phyloP scores from a whole-genome alignment of 2,329 filamentous ascomycete species.

The Colletotrichum higginsianum region DNA sequence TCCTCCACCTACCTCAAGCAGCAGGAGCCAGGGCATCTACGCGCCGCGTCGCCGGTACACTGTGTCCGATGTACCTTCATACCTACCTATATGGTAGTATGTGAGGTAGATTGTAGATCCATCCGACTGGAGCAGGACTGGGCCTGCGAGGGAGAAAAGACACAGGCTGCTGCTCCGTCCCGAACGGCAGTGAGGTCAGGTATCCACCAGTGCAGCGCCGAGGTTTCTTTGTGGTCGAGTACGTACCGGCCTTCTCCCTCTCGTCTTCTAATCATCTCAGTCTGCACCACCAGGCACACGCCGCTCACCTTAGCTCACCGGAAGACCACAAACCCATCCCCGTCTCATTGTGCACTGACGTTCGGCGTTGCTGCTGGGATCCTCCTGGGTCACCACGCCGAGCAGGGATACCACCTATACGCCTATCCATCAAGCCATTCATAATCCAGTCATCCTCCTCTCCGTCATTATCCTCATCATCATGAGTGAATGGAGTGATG shows the following conservation, averaged over 20 bases:
- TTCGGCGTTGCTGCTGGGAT: slow-evolving; percentile 24
- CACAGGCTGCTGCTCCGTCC: background rate
- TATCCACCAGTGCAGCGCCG: slow-evolving; percentile 7
- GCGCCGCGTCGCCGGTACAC: slow-evolving; percentile 37
- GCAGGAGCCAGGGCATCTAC: slow-evolving; percentile 22
- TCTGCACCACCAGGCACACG: background rate
- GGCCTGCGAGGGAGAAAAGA: slow-evolving; percentile 7
- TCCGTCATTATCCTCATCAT: background rate
- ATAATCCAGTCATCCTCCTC: background rate
- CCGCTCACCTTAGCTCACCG: slow-evolving; percentile 39
- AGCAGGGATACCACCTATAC: slow-evolving; percentile 18
- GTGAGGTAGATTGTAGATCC: background rate
- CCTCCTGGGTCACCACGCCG: slow-evolving; percentile 29
- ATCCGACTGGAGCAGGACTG: slow-evolving; percentile 10
- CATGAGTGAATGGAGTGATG: slow-evolving; percentile 1
- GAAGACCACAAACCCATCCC: slow-evolving; percentile 31
- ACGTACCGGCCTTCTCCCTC: slow-evolving; percentile 17
- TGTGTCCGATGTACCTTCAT: slow-evolving; percentile 2
- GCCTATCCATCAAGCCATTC: slow-evolving; percentile 20
- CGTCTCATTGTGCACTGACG: slow-evolving; percentile 25
- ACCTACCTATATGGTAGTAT: background rate
- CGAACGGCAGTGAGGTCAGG: slow-evolving; percentile 15
- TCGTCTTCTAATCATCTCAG: background rate
- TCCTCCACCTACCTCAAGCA: background rate
- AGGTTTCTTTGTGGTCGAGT: background rate